phyloP scores from a whole-genome alignment of 176 grass and related monocot genomes.

The Raddia distichophylla region DNA sequence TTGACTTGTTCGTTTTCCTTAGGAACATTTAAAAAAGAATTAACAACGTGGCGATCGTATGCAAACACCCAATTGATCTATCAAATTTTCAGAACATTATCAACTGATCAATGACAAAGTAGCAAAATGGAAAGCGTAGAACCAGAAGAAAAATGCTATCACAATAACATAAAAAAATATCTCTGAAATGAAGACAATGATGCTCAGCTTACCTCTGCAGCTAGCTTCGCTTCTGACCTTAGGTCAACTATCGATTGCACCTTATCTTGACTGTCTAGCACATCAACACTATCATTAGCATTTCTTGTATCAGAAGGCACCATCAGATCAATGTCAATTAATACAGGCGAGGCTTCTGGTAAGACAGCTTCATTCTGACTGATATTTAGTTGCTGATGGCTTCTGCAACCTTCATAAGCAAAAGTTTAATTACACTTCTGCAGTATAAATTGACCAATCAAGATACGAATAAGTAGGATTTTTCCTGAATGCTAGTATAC shows the following conservation, averaged over 20 bases:
- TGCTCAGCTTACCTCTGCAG: slow-evolving; percentile 57
- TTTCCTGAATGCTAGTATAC: slow-evolving; percentile 2
- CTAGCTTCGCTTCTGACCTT: slow-evolving; percentile 70
- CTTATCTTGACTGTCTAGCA: slow-evolving; percentile 43
- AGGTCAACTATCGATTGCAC: slow-evolving; percentile 54
- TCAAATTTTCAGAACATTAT: slow-evolving; percentile 7
- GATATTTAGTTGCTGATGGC: slow-evolving; percentile 38
- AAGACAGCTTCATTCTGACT: slow-evolving; percentile 31
- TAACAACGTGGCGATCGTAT: slow-evolving; percentile 13
- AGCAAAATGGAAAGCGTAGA: slow-evolving; percentile 20
- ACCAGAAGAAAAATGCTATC: background rate
- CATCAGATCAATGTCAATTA: slow-evolving; percentile 41
- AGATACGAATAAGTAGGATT: slow-evolving; percentile 1
- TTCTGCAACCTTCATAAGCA: slow-evolving; percentile 44
- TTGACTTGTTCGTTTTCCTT: background rate
- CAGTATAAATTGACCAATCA: slow-evolving; percentile 18
- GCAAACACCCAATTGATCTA: background rate
- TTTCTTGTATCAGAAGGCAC: slow-evolving; percentile 36
- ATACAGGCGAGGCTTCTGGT: slow-evolving; percentile 26
- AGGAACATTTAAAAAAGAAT: background rate
- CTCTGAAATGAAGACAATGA: slow-evolving; percentile 7
- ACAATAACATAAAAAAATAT: slow-evolving; percentile 13
- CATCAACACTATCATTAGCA: slow-evolving; percentile 35
- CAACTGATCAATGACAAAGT: background rate
- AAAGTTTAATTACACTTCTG: slow-evolving; percentile 15